phyloP scores from a whole-genome alignment of 441 rosid species.

The Erodium texanum region DNA sequence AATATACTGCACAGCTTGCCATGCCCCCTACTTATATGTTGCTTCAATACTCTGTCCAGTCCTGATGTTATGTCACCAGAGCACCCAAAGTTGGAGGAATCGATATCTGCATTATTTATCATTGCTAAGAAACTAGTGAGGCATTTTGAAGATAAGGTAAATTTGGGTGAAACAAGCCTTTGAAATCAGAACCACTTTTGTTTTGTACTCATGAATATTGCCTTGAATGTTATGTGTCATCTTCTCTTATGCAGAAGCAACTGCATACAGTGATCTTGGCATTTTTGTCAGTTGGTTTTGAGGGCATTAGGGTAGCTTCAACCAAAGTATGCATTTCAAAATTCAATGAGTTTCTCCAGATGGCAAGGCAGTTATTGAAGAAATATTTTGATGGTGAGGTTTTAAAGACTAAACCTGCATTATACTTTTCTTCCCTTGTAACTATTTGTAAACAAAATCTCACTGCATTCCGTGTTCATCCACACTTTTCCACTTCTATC shows the following conservation, averaged over 20 bases:
- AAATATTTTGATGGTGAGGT: conserved; percentile 42
- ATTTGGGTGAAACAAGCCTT: conserved; percentile 9
- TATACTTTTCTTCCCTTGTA: too few relatives aligned
- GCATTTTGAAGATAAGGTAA: conserved; percentile 53
- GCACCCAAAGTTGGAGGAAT: conserved; percentile 43
- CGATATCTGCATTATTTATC: conserved; percentile 47
- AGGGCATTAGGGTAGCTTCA: conserved; percentile 63
- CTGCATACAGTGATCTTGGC: conserved; percentile 49
- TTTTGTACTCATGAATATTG: neutral
- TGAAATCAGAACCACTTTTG: neutral
- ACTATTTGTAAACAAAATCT: neutral
- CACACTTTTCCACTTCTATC: too few relatives aligned
- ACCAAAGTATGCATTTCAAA: conserved; percentile 52
- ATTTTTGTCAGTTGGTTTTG: conserved; percentile 55
- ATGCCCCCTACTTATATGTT: neutral
- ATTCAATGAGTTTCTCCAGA: conserved; percentile 55
- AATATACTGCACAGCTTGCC: conserved; percentile 5
- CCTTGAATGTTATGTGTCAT: too few relatives aligned
- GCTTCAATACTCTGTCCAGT: conserved; percentile 36
- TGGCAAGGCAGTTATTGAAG: conserved; percentile 38
- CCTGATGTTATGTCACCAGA: conserved; percentile 32
- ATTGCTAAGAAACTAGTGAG: conserved; percentile 48
- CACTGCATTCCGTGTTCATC: neutral
- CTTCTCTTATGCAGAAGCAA: conserved; percentile 39
- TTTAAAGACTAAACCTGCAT: neutral